Evolutionary conservation across 2,329 filamentous ascomycete genomes (phyloP).

Genomic region (Neophaeococcomyces aloes): DNA sequence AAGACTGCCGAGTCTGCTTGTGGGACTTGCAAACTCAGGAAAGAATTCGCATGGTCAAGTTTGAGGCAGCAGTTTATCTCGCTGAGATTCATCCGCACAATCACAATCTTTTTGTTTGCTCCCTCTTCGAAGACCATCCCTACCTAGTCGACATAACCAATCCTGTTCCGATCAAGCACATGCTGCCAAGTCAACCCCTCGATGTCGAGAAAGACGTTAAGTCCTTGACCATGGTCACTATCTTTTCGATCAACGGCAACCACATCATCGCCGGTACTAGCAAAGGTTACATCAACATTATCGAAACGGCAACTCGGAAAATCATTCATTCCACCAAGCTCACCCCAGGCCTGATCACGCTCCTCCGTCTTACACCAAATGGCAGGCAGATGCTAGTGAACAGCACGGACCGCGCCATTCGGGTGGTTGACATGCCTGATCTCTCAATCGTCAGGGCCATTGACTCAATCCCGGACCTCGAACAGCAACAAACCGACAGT

Average conservation of each 20-base stretch:
- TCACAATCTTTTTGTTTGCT: conserved; percentile 75
- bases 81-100: conserved; percentile 89
- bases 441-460: conserved; percentile 33
- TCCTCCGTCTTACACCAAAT: conserved; percentile 71
- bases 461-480: conserved; percentile 8
- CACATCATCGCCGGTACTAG: conserved; percentile 89
- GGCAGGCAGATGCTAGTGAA: conserved; percentile 86
- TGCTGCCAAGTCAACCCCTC: conserved; percentile 71
- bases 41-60: conserved; percentile 72
- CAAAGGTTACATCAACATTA: conserved; percentile 93
- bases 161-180: conserved; percentile 59
- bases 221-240: conserved; percentile 83
- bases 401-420: conserved; percentile 85
- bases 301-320: conserved; percentile 67
- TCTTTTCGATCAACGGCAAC: conserved; percentile 75
- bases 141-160: conserved; percentile 72
- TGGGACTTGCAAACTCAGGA: conserved; percentile 76
- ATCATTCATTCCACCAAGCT: conserved; percentile 86
- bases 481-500: background rate
- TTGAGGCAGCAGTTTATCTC: conserved; percentile 88
- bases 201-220: conserved; percentile 68
- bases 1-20: conserved; percentile 92
- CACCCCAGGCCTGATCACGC: conserved; percentile 77
- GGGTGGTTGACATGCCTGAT: conserved; percentile 83
- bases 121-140: conserved; percentile 87